Conservation (phyloP, 1,139 yeast genomes). For the Magnusiomyces suaveolens region DNA sequence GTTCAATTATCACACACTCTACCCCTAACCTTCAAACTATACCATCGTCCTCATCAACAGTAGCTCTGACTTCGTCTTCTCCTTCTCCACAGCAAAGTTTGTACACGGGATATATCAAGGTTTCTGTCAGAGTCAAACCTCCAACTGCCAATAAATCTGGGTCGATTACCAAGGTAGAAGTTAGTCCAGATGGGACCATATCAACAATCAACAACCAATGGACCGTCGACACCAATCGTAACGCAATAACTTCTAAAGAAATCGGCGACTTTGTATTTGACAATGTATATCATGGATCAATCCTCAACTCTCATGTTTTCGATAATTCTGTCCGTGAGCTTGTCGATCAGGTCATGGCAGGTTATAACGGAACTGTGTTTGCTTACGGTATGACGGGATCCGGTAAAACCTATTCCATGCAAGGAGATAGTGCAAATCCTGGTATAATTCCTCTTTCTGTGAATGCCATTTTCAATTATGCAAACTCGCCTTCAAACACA, state of each 20-base stretch:
- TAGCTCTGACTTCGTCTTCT: slow-evolving; percentile 21
- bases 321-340: slow-evolving; percentile 48
- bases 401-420: slow-evolving; percentile 88
- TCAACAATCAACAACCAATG: slow-evolving; percentile 18
- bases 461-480: slow-evolving; percentile 48
- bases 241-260: slow-evolving; percentile 24
- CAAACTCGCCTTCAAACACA: slow-evolving; percentile 38
- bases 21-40: not conserved
- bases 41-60: slow-evolving; percentile 9
- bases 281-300: slow-evolving; percentile 49
- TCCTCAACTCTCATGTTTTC: slow-evolving; percentile 53
- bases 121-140: slow-evolving; percentile 31
- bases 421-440: slow-evolving; percentile 56
- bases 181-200: slow-evolving; percentile 6
- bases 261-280: slow-evolving; percentile 57
- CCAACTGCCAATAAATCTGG: slow-evolving; percentile 8
- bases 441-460: slow-evolving; percentile 76
- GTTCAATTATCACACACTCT: not conserved
- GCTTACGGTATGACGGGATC: slow-evolving; percentile 90
- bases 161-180: not conserved
- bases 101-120: slow-evolving; percentile 32
- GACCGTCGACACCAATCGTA: slow-evolving; percentile 21
- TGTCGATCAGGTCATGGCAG: slow-evolving; percentile 60
- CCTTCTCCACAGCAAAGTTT: not conserved
- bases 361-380: slow-evolving; percentile 76